Evolutionary conservation across 768 basidiomycete species (phyloP), one percentile per base, ranked within the genome.

Genomic region (Porpolomopsis calyptriformis): DNA sequence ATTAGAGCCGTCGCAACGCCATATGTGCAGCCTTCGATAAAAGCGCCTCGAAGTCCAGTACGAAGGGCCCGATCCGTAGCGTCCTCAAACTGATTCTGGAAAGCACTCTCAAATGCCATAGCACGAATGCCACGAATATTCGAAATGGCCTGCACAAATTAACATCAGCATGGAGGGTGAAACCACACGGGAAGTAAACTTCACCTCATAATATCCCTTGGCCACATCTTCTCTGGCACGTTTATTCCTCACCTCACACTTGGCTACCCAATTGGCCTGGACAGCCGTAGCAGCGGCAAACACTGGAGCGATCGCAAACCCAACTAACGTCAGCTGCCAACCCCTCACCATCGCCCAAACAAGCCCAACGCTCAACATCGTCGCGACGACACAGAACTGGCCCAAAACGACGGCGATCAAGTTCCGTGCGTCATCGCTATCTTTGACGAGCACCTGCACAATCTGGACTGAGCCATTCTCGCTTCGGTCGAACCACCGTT

Each of bases 241-340:
- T 70, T 94, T 96, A 65, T 92, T 96, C 52, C 74, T 59, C 18
- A 78, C 56, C 66, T 96, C 90, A 53, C 77, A 82, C 43, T 72
- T 70, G 2, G 78, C 77, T 0, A 86, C 76, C 40, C 91, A 60
- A n/a, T 70, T 64, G 1, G 83, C 78, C 65, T 93, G 90, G 12
- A 82, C 53, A 4, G 79, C 72, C 76, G 91, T 87, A 8, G 76
- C 71, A 8, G 74, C 62, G 2, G 77, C 81, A 56, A 96, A 94
- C 9, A 93, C 73, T 0, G 92, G 93, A 0, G 77, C 88, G 37
- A 97, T 76, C 1, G 84, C 90, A 23, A 97, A 64, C 0, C 92
- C 93, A 2, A 86, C 87, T 14, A 98, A 73, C 0, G 91, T 94
- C 53, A 98, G 68, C 64, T 96, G 81, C 96, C 94, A 99, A 0